Evolutionary conservation across 2,329 filamentous ascomycete genomes (phyloP), one percentile per base, ranked within the genome.

Genomic region (Epichloe gansuensis): DNA sequence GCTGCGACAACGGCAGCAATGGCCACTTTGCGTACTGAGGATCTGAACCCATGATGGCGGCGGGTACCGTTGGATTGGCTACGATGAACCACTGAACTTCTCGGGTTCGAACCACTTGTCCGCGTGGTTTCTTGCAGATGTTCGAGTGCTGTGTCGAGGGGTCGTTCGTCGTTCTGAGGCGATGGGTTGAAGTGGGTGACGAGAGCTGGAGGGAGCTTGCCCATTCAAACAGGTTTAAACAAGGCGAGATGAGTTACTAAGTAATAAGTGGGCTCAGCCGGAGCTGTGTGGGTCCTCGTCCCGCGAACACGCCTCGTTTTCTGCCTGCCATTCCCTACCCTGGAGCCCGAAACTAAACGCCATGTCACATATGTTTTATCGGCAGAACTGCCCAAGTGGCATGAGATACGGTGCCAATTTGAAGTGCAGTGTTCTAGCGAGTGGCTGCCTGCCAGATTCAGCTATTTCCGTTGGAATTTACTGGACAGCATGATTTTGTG

Each of bases 11-110:
- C 60, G 86, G 80, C 66, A 93, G 81, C 69, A 89, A 76, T 56
- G 88, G 87, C 74, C 85, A 91, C 71, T 88, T 87, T 63, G 85
- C 84, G 72, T 90, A 90, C 70, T 89, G 87, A 60, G 86, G 85
- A 71, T 93, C 87, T 65, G 87, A 79, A 63, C 81, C 81, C 81
- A 85, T 89, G 74, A 73, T 79, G 65, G 58, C 57, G 58, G 52
- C 50, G 52, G 56, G 45, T 15, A 40, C 35, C 25, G 47, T 21
- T 21, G 43, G 41, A 58, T 3, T 66, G 38, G 61, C 65, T 54
- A 59, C 64, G 56, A 62, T 12, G 43, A 15, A 40, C 6, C 12
- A 39, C 46, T 5, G 35, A 8, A 36, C 64, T 12, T 62, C 34
- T 25, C 44, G 35, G 31, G 13, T 39, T n/a, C 21, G 13, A 13